Base-by-base conservation (phyloP, 2,329 filamentous ascomycete species). In the Apiospora kogelbergensis region DNA sequence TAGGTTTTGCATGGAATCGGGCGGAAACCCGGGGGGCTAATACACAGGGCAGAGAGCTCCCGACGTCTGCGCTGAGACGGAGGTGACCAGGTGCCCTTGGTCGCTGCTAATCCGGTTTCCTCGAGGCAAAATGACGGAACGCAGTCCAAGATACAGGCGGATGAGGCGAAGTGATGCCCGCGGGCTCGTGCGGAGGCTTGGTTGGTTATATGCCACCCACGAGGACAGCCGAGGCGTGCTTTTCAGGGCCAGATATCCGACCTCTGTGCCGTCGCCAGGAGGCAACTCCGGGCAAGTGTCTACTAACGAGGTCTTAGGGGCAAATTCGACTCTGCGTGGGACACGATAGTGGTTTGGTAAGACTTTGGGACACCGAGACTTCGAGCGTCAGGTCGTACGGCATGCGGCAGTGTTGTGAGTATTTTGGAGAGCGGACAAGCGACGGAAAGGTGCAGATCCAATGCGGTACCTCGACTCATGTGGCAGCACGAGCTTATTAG, bases 1-100 rank as follows among this genome's bases (percentile, higher is more conserved):
- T 81, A 81, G 77, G 76, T 81, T 82, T 84, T 85, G 85, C 88
- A 90, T 90, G 85, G 86, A 80, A 75, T 70, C 78, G 76, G 73
- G 75, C 76, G 74, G 76, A 73, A 70, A 71, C 73, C 66, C 71
- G 70, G 72, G 72, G 72, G 65, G 17, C 48, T 30, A 60, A 60
- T 71, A 71, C 70, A 72, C 72, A 69, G 65, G 65, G 69, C 67
- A 70, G 69, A 73, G 72, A 74, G 77, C 70, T 73, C 73, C 72
- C 68, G 68, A 68, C 71, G 71, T 68, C 71, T 70, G 71, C 72
- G 77, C 77, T 77, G 68, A 70, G 68, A 72, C 37, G 41, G 22
- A 71, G 70, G 71, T 70, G 67, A 68, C 69, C 69, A 68, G 68
- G 66, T 69, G 70, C 72, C 71, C 71, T 68, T n/a, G 20, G 53